These are phyloP conservation scores for Agroathelia rolfsii DNA, from an alignment of 1,284 basidiomycete species.

Conservation along the genomic window DNA sequence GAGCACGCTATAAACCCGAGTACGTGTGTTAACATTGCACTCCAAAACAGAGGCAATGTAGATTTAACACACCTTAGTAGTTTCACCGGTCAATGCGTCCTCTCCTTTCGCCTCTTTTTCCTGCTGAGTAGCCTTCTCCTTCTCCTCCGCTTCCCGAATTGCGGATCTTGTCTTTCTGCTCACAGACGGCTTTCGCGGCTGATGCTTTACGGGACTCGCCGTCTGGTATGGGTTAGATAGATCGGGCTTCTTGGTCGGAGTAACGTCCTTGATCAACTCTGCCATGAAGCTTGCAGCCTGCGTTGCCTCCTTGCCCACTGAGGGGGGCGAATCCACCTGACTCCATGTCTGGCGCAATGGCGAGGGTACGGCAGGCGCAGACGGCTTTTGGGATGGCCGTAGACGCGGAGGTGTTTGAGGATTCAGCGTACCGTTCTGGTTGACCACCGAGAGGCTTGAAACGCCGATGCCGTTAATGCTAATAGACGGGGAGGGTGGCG, in stretches of 20 bases:
- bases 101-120: constrained; percentile 20
- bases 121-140: constrained; percentile 23
- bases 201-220: constrained; percentile 43
- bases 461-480: no score
- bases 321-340: constrained; percentile 30
- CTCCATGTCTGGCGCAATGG: constrained; percentile 61
- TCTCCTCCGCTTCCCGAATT: constrained; percentile 14
- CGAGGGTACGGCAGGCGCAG: constrained; percentile 52
- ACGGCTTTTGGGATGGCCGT: constrained; percentile 35
- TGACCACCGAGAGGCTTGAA: no score
- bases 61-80: no score
- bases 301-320: constrained; percentile 35
- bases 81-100: constrained; percentile 39
- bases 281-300: constrained; percentile 56
- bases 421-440: no score
- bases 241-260: constrained; percentile 51
- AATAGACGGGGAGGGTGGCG: no score
- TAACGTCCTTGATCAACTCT: constrained; percentile 56
- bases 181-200: constrained; percentile 30
- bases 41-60: constrained; percentile 52
- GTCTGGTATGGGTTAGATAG: constrained; percentile 65
- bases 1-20: constrained; percentile 2
- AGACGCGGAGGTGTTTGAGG: constrained; percentile 35
- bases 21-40: constrained; percentile 4
- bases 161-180: constrained; percentile 24